Evolutionary conservation across 1,284 basidiomycete genomes (phyloP), one percentile per base, ranked within the genome.

Genomic region (Heterobasidion irregulare): DNA sequence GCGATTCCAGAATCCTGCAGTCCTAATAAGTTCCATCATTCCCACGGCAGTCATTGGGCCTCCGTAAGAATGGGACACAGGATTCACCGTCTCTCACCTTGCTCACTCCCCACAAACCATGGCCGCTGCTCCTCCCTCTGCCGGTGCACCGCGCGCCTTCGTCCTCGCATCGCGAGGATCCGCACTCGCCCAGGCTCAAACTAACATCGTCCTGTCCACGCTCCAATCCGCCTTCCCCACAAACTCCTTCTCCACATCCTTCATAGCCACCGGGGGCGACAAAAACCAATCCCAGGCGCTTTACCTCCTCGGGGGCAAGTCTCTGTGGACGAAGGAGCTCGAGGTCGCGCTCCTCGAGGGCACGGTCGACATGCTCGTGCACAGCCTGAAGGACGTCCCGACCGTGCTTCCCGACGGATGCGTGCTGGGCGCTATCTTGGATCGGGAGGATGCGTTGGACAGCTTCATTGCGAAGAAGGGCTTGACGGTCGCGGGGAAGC

Each of bases 241-340:
- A 44, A 63, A 71, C 62, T 55, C 71, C 45, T 92, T 95, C 69
- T 73, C 76, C 32, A 84, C 94, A 48, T 83, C 81, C 18, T 93
- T 92, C 71, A 95, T 96, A 87, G 79, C 87, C 41, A 97, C 93
- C 1, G 85, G 84, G 8, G 96, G 95, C 8, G 97, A 99, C 73
- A 87, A 89, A 62, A 96, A 98, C 66, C 87, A 94, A 69, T 86
- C 82, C 0, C 84, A 89, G 60, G 86, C 90, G 6, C 74, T 92
- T 15, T 90, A 89, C 67, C 73, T 88, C 18, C 71, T 91, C n/a
- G 89, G 86, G 19, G 91, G 91, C 13, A 94, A 95, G 70, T 85
- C 89, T 0, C 74, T 98, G 15, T 98, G 95, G 95, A 98, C 95
- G 34, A 90, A 92, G 66, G 95, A 98, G 66, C 83, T 98, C 57